phyloP scores from a whole-genome alignment of 768 basidiomycete genomes.

The Amanita polypyramis region DNA sequence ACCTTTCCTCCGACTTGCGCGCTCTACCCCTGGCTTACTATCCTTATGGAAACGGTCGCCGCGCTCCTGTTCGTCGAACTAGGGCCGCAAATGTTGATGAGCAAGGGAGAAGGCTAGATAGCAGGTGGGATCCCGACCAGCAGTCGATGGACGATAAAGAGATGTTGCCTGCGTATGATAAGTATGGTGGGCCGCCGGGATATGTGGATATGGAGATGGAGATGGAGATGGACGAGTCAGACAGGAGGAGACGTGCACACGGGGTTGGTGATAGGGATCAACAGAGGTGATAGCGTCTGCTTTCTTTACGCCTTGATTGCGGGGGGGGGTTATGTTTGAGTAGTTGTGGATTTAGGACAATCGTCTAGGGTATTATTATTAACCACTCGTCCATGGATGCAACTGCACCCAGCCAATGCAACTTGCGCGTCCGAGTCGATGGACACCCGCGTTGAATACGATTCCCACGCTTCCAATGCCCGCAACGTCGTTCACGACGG shows the following conservation, averaged over 20 bases:
- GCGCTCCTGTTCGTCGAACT: conserved; percentile 9
- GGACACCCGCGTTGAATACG: background rate
- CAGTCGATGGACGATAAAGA: conserved; percentile 29
- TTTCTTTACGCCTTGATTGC: too few relatives aligned
- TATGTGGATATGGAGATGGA: conserved; percentile 20
- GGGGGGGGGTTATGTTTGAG: too few relatives aligned
- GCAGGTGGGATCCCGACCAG: conserved; percentile 17
- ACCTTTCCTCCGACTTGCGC: background rate
- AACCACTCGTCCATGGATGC: background rate
- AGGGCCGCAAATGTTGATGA: conserved; percentile 27
- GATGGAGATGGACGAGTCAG: background rate
- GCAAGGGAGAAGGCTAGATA: conserved; percentile 24
- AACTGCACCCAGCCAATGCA: background rate
- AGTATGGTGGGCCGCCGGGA: conserved; percentile 33
- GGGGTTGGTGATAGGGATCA: background rate
- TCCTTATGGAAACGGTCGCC: background rate
- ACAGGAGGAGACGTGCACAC: background rate
- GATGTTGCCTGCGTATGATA: conserved; percentile 36
- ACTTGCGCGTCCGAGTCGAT: background rate
- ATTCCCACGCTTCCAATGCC: background rate
- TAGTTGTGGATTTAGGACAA: background rate
- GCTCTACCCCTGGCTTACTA: background rate
- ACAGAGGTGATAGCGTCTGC: too few relatives aligned
- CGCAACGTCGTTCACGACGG: conserved; percentile 28
- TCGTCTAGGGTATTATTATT: background rate